A percentile compares a stretch with the other conserved stretches of the same genome.
Evolutionary conservation across 495 filamentous ascomycete genomes (phyloP).

Genomic region (Oleoguttula mirabilis): DNA sequence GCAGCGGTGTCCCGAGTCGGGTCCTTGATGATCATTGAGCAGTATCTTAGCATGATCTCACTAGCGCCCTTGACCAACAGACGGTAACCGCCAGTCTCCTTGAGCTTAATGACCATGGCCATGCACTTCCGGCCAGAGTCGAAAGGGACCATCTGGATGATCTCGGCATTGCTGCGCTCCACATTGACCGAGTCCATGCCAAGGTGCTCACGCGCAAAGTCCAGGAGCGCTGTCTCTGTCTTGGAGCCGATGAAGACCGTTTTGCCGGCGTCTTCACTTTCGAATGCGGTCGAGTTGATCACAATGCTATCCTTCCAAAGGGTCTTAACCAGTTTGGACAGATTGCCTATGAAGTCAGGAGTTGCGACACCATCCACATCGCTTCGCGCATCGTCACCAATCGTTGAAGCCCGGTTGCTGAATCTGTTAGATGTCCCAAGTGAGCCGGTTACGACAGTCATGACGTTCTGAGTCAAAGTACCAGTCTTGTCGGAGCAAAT

Average conservation of each 20-base stretch:
- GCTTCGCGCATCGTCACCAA: slow-evolving; percentile 25
- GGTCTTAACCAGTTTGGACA: slow-evolving; percentile 39
- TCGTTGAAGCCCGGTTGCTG: slow-evolving; percentile 27
- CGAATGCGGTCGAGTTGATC: slow-evolving; percentile 57
- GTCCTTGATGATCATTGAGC: slow-evolving; percentile 57
- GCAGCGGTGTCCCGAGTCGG: slow-evolving; percentile 45
- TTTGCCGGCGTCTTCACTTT: slow-evolving; percentile 39
- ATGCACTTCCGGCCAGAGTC: slow-evolving; percentile 60
- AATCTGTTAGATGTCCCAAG: slow-evolving; percentile 47
- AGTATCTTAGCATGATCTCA: slow-evolving; percentile 52
- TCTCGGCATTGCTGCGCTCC: slow-evolving; percentile 47
- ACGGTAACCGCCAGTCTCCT: slow-evolving; percentile 41
- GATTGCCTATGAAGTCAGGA: slow-evolving; percentile 46
- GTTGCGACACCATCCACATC: slow-evolving; percentile 36
- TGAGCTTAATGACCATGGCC: slow-evolving; percentile 50
- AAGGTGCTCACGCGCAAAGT: slow-evolving; percentile 47
- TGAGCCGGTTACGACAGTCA: slow-evolving; percentile 56
- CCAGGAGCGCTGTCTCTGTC: slow-evolving; percentile 57
- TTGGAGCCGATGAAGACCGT: slow-evolving; percentile 58
- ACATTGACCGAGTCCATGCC: slow-evolving; percentile 48
- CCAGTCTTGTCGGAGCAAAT: slow-evolving; percentile 97
- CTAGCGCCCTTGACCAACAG: slow-evolving; percentile 59
- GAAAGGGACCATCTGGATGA: slow-evolving; percentile 55
- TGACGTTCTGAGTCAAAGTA: slow-evolving; percentile 68
- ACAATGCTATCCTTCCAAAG: slow-evolving; percentile 49